Conservation (phyloP, 2,329 filamentous ascomycete species). For the Pyricularia sp. region DNA sequence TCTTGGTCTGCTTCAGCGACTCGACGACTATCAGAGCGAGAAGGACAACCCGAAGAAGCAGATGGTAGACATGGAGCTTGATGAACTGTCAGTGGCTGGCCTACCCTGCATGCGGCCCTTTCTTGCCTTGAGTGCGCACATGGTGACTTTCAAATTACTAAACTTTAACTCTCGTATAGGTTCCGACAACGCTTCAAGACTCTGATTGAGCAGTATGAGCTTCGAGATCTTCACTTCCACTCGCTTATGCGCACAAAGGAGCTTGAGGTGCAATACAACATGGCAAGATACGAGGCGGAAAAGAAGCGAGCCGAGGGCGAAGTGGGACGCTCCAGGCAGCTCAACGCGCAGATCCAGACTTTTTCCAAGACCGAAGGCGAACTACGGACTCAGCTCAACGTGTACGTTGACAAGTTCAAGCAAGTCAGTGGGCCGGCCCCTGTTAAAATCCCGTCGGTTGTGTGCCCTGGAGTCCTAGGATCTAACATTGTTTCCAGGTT, state of each 20-base stretch:
- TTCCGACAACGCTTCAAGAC: conserved; percentile 87
- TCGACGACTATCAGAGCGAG: conserved; percentile 81
- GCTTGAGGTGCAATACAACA: conserved; percentile 86
- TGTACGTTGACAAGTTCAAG: conserved; percentile 99
- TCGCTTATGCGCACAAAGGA: conserved; percentile 89
- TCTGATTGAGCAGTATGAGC: conserved; percentile 91
- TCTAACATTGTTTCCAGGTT: conserved; percentile 49
- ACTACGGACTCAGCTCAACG: conserved; percentile 87
- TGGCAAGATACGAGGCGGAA: conserved; percentile 81
- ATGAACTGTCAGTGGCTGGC: conserved; percentile 71
- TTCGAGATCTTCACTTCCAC: conserved; percentile 90
- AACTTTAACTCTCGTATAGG: conserved; percentile 31
- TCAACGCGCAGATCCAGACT: conserved; percentile 86
- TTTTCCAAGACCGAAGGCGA: conserved; percentile 96
- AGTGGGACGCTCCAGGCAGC: conserved; percentile 66
- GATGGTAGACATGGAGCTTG: conserved; percentile 76
- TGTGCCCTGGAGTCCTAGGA: conserved; percentile 13
- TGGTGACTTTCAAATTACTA: conserved; percentile 1
- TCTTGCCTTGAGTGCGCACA: background rate
- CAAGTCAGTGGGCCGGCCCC: conserved; percentile 56
- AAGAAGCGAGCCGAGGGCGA: conserved; percentile 82
- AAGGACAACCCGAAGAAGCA: conserved; percentile 76
- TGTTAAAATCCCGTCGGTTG: conserved; percentile 10
- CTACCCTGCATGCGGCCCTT: background rate
- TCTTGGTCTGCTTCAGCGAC: conserved; percentile 68